Evolutionary conservation across 169 alveolate genomes (phyloP), one percentile per base, ranked within the genome.

Genomic region (Sarcocystis neurona): DNA sequence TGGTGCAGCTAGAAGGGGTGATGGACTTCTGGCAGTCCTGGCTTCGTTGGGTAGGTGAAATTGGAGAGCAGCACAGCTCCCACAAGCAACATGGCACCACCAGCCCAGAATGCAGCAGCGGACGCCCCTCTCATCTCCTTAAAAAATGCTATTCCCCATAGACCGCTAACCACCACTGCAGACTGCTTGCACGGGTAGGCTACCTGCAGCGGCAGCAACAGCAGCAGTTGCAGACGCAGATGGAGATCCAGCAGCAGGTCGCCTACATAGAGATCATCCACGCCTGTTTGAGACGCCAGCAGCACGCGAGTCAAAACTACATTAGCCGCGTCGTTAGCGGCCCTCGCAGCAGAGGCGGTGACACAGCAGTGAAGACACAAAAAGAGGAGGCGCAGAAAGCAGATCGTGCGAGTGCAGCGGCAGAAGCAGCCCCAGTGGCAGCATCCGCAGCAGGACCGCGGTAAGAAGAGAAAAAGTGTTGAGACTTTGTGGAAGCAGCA

Each of bases 111-210:
- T 18, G 53, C 75, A 5, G 34, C 50, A 50, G 53, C 34, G 2
- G 87, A 27, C 10, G 32, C 39, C 37, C 87, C 87, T 15, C 75
- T 46, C 58, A 79, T 27, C 43, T 79, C 87, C 2, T 53, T 20
- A 50, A 44, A 79, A 48, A 30, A 79, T 47, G 30, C 10, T 10
- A 79, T 79, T 23, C 87, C 87, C 87, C 87, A 79, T 4, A 48
- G 47, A 20, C 87, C 87, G 53, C 70, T 44, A 39, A 79, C 58
- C 41, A 79, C 37, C 56, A 79, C 37, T 18, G 87, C 87, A 75
- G 50, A 18, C 75, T 79, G 87, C 30, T 79, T 79, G 41, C 58
- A 44, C 53, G 87, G 87, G 58, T 79, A 79, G 23, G 87, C 87
- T 2, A 79, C 87, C 87, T 79, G 87, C 8, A 50, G 39, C 75